Evolutionary conservation across 805 yeast genomes (phyloP), one percentile per base, ranked within the genome.

Genomic region (Yarrowia hollandica): DNA sequence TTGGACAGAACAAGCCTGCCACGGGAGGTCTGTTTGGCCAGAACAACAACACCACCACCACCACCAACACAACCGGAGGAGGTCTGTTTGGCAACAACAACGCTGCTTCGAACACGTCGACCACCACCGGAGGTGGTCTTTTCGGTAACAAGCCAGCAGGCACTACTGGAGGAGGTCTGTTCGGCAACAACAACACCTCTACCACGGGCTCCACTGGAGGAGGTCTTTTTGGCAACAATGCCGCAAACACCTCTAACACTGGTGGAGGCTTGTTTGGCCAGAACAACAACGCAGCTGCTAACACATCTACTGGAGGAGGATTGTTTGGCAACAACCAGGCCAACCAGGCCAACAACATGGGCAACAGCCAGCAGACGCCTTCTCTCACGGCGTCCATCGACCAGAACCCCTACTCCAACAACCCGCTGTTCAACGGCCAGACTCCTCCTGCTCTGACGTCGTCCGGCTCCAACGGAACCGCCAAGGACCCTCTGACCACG

Each of bases 401-500:
- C 60, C 76, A 77, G 61, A 82, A 86, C 68, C 96, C 97, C 41
- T 91, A 88, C 68, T 96, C 96, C 1, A 79, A 82, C 48, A 84
- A 85, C 65, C 87, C 90, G 5, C 74, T 91, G 56, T 89, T 88
- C 65, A 60, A 64, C 28, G 67, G 72, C 26, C 44, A 52, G 34
- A 25, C 35, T 12, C 58, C 58, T 35, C 58, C 58, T n/a, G 65
- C 67, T 25, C 68, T 74, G 14, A 73, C 77, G 6, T 56, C 73
- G 19, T 69, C 72, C 22, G 74, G 79, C 4, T 68, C 67, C 41
- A 48, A 48, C 22, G 55, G 55, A 22, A 72, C 75, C 11, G 67
- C 73, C 11, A 63, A 68, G 18, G 77, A 75, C 37, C 78, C 81
- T 9, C 72, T 80, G 7, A 78, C 77, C 4, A 79, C 78, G 22